Percentiles rank a stretch among this genome's conserved stretches.
Evolutionary conservation across 805 yeast species (phyloP).

Genomic region (Barnettozyma vustinii): DNA sequence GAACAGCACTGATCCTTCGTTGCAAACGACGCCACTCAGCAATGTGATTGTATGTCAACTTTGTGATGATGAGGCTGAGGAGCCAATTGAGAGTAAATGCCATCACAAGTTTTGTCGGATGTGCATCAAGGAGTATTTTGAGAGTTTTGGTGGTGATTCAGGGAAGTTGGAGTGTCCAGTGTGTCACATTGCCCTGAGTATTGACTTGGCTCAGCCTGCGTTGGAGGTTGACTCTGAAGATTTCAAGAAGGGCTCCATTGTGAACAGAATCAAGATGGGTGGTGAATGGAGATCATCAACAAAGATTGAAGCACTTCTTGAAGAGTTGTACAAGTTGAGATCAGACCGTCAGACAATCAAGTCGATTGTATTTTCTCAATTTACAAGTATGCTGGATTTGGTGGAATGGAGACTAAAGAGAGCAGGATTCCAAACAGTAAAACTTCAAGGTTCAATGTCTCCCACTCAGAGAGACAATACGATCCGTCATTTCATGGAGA

Average conservation of each 20-base stretch:
- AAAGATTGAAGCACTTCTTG: conserved; percentile 92
- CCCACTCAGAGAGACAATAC: conserved; percentile 93
- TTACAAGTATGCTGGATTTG: conserved; percentile 92
- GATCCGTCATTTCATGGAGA: conserved; percentile 87
- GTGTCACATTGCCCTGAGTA: conserved; percentile 88
- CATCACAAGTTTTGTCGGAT: conserved; percentile 91
- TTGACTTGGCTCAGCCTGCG: conserved; percentile 84
- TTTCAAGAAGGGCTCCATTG: conserved; percentile 63
- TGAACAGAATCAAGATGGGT: conserved; percentile 81
- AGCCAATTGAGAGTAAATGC: conserved; percentile 90
- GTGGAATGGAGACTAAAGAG: conserved; percentile 93
- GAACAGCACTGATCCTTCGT: conserved; percentile 33
- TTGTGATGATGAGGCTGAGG: conserved; percentile 98
- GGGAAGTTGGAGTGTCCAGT: conserved; percentile 82
- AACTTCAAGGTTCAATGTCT: conserved; percentile 94
- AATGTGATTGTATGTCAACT: conserved; percentile 75
- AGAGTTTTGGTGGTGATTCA: conserved; percentile 61
- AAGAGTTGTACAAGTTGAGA: conserved; percentile 81
- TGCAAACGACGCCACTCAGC: conserved; percentile 12
- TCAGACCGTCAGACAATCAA: conserved; percentile 87
- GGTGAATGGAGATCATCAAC: conserved; percentile 93
- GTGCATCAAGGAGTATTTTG: conserved; percentile 87
- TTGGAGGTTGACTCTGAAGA: conserved; percentile 54
- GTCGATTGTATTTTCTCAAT: conserved; percentile 95
- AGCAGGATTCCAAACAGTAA: conserved; percentile 93